Conservation (phyloP, 768 basidiomycete genomes). For the Hysterangium stoloniferum region DNA sequence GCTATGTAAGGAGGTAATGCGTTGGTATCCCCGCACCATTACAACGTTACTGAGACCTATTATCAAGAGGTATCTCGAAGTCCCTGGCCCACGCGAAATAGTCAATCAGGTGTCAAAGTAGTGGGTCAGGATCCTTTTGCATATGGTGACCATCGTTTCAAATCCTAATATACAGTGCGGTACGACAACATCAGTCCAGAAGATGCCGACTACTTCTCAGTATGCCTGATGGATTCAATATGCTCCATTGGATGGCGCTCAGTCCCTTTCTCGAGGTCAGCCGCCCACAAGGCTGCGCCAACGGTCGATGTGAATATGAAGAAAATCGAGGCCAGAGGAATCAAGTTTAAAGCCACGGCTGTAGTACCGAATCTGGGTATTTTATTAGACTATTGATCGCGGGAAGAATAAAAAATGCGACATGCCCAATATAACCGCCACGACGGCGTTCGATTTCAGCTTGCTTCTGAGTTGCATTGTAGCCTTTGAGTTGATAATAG, state of each 20-base stretch:
- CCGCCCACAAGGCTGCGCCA: slow-evolving; percentile 69
- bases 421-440: slow-evolving; percentile 60
- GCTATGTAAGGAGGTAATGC: too few relatives aligned
- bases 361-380: slow-evolving; percentile 47
- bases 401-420: slow-evolving; percentile 17
- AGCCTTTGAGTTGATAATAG: slow-evolving; percentile 64
- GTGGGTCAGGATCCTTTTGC: too few relatives aligned
- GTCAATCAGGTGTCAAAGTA: too few relatives aligned
- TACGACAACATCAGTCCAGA: too few relatives aligned
- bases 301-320: slow-evolving; percentile 58
- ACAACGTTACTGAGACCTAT: too few relatives aligned
- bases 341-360: slow-evolving; percentile 50
- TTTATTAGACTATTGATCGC: background rate
- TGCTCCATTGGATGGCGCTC: background rate
- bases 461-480: slow-evolving; percentile 34
- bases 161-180: too few relatives aligned
- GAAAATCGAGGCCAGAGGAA: slow-evolving; percentile 52
- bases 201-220: too few relatives aligned
- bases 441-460: slow-evolving; percentile 39
- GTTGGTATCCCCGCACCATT: too few relatives aligned
- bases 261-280: slow-evolving; percentile 45
- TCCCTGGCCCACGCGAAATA: too few relatives aligned
- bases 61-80: too few relatives aligned
- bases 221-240: too few relatives aligned
- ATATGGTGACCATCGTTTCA: too few relatives aligned